Evolutionary conservation across 768 basidiomycete genomes (phyloP), one percentile per base, ranked within the genome.

Genomic region (Amanita muscaria): DNA sequence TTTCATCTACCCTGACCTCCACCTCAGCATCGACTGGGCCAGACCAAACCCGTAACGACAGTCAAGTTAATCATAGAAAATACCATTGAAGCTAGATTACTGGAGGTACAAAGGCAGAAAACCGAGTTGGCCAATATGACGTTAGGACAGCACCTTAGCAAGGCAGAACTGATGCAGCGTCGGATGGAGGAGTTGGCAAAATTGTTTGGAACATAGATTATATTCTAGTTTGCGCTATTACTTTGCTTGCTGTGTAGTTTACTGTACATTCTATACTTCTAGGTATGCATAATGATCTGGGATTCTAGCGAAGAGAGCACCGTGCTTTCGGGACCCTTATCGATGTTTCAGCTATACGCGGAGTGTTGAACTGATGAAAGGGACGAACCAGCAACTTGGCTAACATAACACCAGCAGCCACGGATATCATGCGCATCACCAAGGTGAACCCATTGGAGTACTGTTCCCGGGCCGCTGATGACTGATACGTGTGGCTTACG

Each of bases 71-170:
- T 99, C 58, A 96, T 98, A 53, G 82, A 88, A 59, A 81, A 91
- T 54, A 85, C 90, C 22, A 96, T 99, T 61, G 96, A 99, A 65
- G 85, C 80, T 44, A 82, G 85, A 44, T 74, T 99, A 54, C 73
- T 97, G 39, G 85, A 91, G 64, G 90, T 98, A 5, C 94, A 99
- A 66, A 76, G 73, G 63, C 90, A 92, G 73, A 99, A 99, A 68
- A 88, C 86, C 12, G 88, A 83, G 51, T 67, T 99, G 46, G 94
- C 94, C 33, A 90, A 96, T 55, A 81, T 96, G 79, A 93, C 94
- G 3, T 73, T 96, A 34, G 89, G 87, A 31, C 80, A 88, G 52
- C 83, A 76, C 56, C 76, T 88, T 62, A 90, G 78, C 66, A 93
- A 94, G 60, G 77, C 83, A 31, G 93, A 98, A 57, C 66, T 98